Percentiles rank a stretch among this genome's conserved stretches.
Conservation (phyloP, 2,329 filamentous ascomycete species). For the Didymellaceae sp. region DNA sequence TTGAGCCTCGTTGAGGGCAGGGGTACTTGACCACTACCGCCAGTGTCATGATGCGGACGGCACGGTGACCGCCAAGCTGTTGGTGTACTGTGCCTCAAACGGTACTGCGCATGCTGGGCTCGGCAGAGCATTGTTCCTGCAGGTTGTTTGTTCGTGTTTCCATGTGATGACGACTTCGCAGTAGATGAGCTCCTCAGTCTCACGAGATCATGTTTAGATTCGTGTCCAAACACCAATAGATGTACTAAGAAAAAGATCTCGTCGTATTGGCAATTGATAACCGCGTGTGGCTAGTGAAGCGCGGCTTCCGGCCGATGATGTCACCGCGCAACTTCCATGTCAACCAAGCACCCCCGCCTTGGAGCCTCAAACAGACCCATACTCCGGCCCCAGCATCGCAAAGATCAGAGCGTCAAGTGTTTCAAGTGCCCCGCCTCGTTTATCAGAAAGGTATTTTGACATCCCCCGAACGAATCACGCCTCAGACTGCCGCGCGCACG, state of each 20-base stretch:
- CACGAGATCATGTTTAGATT: too few species aligned
- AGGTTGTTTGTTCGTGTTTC: too few species aligned
- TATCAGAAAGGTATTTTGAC: slow-evolving; percentile 19
- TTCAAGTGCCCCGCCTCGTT: slow-evolving; percentile 12
- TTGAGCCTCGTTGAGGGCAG: too few species aligned
- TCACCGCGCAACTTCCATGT: slow-evolving; percentile 26
- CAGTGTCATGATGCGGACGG: too few species aligned
- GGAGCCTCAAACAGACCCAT: slow-evolving; percentile 27
- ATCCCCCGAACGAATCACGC: slow-evolving; percentile 1
- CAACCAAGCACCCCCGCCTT: slow-evolving; percentile 21
- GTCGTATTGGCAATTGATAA: slow-evolving; percentile 1
- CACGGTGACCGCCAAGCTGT: too few species aligned
- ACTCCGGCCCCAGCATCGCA: slow-evolving; percentile 22
- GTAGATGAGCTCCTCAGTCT: too few species aligned
- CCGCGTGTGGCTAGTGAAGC: slow-evolving; percentile 16
- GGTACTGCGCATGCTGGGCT: too few species aligned
- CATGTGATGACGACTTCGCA: too few species aligned
- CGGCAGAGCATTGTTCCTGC: too few species aligned
- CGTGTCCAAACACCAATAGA: too few species aligned
- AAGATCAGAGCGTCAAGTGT: slow-evolving; percentile 17
- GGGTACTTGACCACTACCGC: too few species aligned
- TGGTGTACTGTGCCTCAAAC: too few species aligned
- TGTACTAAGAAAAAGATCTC: neutral
- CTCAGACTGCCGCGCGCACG: slow-evolving; percentile 21
- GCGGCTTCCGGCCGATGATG: slow-evolving; percentile 33